Base-by-base conservation (phyloP, 805 yeast species). In the Barnettozyma vustinii region DNA sequence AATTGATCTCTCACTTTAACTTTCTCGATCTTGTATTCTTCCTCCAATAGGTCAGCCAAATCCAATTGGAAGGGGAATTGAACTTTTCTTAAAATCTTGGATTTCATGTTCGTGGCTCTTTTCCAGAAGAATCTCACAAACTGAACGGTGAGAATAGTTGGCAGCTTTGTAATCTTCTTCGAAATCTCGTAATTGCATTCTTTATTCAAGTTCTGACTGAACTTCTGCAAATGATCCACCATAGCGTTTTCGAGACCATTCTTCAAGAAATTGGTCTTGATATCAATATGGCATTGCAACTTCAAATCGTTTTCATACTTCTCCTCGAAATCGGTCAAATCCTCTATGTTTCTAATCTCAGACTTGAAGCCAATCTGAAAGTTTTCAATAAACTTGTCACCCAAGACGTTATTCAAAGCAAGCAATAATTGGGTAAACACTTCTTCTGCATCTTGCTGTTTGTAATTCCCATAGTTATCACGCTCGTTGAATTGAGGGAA, bases 371-470 rank as follows among this genome's bases (percentile, higher is more conserved):
- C 73, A 42, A 95, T 72, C 42, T 78, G 80, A 64, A 91, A 85
- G 53, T 74, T 76, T 46, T 80, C 79, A 36, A 81, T 65, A 46
- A 76, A 70, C 18, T 65, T 67, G 19, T 79, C 75, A 23, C 78
- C 76, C 49, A 76, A 74, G 12, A 73, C 75, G 20, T 66, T 60
- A 35, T 75, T 65, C 51, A 88, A 65, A 30, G 75, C 68, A 33
- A 72, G 69, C 53, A 91, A 68, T 45, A 94, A 75, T 64, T 86
- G 92, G 8, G 97, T 84, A 69, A 81, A 90, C 16, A 92, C 86
- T 65, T 94, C 99, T 70, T 94, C 99, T 0, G 99, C 99, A 71
- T 94, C 99, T 69, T 94, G 99, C 70, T 94, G 99, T 67, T 88
- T 90, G 63, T 77, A 86, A 49, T 76, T 69, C 1, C 97, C 97